Base-by-base conservation (phyloP, 345 rosid genomes). In the Reutealis trisperma region DNA sequence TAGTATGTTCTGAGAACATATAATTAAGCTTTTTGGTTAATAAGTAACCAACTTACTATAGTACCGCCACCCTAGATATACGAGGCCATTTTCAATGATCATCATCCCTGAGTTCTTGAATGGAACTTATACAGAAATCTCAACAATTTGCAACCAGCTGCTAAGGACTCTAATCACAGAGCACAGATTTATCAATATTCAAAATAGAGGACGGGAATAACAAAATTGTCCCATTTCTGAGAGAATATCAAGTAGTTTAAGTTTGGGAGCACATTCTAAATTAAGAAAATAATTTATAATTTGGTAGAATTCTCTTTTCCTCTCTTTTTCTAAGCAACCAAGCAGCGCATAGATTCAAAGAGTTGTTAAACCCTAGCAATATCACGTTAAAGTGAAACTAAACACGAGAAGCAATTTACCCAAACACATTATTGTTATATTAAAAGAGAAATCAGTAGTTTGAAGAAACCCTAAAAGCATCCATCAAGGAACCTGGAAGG, bases 401-500 rank as follows among this genome's bases (percentile, higher is more conserved):
- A 47, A 13, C 5, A 54, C 1, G 15, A 7, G 44, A 41, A 22
- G 18, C 8, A 9, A 34, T 59, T 6, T 67, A 22, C 22, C 0
- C 27, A 6, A 16, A 16, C 13, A 21, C 47, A 42, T 7, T 58
- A 37, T 6, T 37, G 5, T 37, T 0, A 37, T 5, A 27, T 42
- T 24, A 41, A 22, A 57, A 47, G 59, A 14, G 25, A 47, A 51
- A 77, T 45, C 51, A 51, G 60, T 12, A 19, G 13, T 22, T 47
- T n/a, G 8, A 14, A 16, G n/a, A 61, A 81, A 76, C 70, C 80
- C 58, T 25, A 47, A 51, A 30, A 15, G 18, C 9, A 69, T 19
- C 63, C 21, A 25, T n/a, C 6, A 47, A 71, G 9, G 8, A 37
- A 92, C 99, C 98, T 95, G 98, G 49, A 91, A 90, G 63, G 94